Evolutionary conservation across 2,329 filamentous ascomycete genomes (phyloP).

Genomic region (Pseudogymnoascus sp.): DNA sequence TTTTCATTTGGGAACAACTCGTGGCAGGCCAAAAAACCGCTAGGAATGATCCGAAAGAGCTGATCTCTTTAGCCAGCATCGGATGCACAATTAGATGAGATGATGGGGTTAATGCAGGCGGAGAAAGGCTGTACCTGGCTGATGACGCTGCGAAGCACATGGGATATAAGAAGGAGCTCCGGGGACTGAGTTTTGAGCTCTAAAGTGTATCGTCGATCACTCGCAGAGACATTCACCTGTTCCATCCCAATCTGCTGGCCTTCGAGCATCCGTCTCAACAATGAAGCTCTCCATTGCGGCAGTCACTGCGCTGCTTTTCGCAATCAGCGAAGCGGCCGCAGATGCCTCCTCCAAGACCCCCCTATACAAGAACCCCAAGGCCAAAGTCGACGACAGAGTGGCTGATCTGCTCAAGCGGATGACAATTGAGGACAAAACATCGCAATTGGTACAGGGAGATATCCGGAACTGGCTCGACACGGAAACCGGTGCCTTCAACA

Average conservation of each 20-base stretch:
- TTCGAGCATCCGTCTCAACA: neutral
- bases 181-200: neutral
- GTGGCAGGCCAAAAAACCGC: neutral
- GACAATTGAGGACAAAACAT: conserved; percentile 66
- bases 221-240: neutral
- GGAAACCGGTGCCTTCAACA: conserved; percentile 59
- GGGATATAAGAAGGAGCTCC: conserved; percentile 2
- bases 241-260: neutral
- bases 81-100: conserved; percentile 4
- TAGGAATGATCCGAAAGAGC: neutral
- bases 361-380: conserved; percentile 55
- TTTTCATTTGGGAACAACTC: neutral
- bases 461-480: conserved; percentile 65
- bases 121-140: neutral
- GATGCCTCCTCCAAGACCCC: conserved; percentile 23
- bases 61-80: conserved; percentile 1
- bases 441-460: conserved; percentile 62
- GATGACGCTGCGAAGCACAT: neutral
- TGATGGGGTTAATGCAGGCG: conserved; percentile 2
- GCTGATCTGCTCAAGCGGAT: conserved; percentile 61
- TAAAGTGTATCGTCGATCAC: neutral
- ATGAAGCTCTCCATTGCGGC: conserved; percentile 6
- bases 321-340: neutral
- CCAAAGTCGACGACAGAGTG: conserved; percentile 55
- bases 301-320: conserved; percentile 3